Conservation (phyloP, 129 eudicot genomes). For the Flaveria robusta region DNA sequence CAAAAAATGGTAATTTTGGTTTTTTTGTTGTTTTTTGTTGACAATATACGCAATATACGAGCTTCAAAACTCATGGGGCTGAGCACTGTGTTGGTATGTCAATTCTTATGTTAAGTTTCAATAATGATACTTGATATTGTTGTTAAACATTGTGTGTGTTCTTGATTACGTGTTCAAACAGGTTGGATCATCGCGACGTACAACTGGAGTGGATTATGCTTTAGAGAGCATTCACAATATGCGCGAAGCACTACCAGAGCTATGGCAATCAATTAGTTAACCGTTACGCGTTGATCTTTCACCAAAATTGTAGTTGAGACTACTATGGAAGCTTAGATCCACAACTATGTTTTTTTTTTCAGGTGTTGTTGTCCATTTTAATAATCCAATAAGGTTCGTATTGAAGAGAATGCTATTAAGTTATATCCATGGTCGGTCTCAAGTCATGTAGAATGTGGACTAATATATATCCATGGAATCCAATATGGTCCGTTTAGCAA, state of each 20-base stretch:
- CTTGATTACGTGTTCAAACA: constrained; percentile 16
- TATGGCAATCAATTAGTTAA: constrained; percentile 59
- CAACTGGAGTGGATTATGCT: constrained; percentile 76
- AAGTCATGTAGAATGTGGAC: too few relatives aligned
- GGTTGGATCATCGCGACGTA: constrained; percentile 67
- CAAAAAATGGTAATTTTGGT: background rate
- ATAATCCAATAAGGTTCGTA: too few relatives aligned
- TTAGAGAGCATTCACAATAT: constrained; percentile 90
- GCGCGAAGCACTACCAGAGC: constrained; percentile 78
- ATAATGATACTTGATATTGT: constrained; percentile 38
- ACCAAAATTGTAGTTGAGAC: constrained; percentile 63
- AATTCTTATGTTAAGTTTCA: background rate
- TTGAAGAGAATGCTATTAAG: background rate
- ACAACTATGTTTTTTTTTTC: background rate
- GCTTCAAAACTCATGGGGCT: constrained; percentile 63
- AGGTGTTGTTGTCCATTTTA: background rate
- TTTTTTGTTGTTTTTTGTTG: constrained; percentile 82
- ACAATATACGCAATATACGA: constrained; percentile 72
- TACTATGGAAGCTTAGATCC: constrained; percentile 54
- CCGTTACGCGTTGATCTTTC: constrained; percentile 37
- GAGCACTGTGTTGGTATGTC: constrained; percentile 75
- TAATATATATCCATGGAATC: too few relatives aligned
- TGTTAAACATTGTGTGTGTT: background rate
- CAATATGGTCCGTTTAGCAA: too few relatives aligned
- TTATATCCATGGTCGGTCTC: background rate